These are phyloP conservation scores for Penicillium sp. DNA, from an alignment of 2,329 filamentous ascomycete species.

Conservation along the genomic window DNA sequence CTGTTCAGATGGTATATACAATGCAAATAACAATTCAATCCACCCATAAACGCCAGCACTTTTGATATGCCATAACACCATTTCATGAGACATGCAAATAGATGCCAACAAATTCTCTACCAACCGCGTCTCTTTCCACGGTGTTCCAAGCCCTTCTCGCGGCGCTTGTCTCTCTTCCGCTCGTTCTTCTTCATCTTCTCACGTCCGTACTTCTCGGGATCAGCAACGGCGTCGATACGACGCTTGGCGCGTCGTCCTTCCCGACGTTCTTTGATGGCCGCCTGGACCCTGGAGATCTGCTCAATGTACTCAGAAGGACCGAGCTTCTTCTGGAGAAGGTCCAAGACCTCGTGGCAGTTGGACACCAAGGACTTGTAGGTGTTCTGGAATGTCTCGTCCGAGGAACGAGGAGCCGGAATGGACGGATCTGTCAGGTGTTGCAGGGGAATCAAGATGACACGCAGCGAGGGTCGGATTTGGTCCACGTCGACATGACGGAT, in stretches of 20 bases:
- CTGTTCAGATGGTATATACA: conserved; percentile 25
- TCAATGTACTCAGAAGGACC: conserved; percentile 79
- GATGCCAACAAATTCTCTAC: conserved; percentile 41
- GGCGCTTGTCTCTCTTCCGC: conserved; percentile 79
- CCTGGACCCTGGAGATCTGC: conserved; percentile 70
- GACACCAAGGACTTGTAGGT: conserved; percentile 70
- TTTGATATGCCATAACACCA: conserved; percentile 24
- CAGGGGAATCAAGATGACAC: conserved; percentile 66
- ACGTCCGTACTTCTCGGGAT: conserved; percentile 75
- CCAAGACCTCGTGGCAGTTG: conserved; percentile 75
- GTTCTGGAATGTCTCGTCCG: conserved; percentile 68
- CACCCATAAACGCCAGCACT: conserved; percentile 25
- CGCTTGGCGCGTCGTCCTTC: conserved; percentile 79
- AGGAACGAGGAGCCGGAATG: conserved; percentile 70
- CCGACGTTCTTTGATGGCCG: conserved; percentile 69
- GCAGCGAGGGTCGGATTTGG: conserved; percentile 63
- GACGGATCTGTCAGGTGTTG: conserved; percentile 81
- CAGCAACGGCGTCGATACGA: conserved; percentile 80
- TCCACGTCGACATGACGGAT: conserved; percentile 61
- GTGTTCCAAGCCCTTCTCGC: conserved; percentile 73
- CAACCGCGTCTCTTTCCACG: conserved; percentile 71
- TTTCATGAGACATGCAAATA: conserved; percentile 18
- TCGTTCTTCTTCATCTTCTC: conserved; percentile 84
- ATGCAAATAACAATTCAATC: conserved; percentile 11
- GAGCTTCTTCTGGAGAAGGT: conserved; percentile 78